Evolutionary conservation across 768 basidiomycete species (phyloP).

Genomic region (Tylopilus sp.): DNA sequence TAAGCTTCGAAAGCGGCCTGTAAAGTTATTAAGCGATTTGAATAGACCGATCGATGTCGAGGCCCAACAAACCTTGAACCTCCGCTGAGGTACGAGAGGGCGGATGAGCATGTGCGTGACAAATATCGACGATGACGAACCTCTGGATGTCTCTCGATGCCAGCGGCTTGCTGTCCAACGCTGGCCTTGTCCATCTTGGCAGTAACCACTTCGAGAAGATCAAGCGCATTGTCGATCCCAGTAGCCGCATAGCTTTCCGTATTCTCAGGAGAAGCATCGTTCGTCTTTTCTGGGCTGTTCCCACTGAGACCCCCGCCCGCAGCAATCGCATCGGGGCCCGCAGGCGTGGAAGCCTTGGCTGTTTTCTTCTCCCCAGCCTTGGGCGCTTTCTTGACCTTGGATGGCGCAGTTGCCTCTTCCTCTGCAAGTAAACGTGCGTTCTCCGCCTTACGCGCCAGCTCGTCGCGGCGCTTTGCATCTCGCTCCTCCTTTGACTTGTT

Average conservation of each 20-base stretch:
- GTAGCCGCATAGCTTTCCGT: slow-evolving; percentile 76
- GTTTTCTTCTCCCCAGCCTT: slow-evolving; percentile 62
- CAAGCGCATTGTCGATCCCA: slow-evolving; percentile 87
- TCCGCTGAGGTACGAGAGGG: slow-evolving; percentile 49
- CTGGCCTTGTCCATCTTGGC: slow-evolving; percentile 94
- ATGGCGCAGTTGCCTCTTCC: slow-evolving; percentile 64
- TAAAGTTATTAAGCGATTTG: slow-evolving; percentile 2
- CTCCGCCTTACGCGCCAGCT: slow-evolving; percentile 84
- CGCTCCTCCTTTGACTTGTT: slow-evolving; percentile 69
- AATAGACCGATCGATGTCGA: background rate
- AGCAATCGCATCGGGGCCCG: slow-evolving; percentile 82
- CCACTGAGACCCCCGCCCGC: slow-evolving; percentile 59
- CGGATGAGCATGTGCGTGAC: slow-evolving; percentile 10
- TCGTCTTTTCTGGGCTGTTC: slow-evolving; percentile 21
- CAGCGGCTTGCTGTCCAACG: slow-evolving; percentile 81
- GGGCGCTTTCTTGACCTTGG: slow-evolving; percentile 61
- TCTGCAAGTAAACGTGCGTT: slow-evolving; percentile 82
- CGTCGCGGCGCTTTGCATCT: slow-evolving; percentile 78
- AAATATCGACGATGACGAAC: slow-evolving; percentile 40
- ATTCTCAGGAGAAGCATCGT: slow-evolving; percentile 35
- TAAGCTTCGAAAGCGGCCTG: slow-evolving; percentile 91
- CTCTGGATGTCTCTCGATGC: slow-evolving; percentile 90
- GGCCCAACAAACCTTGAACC: slow-evolving; percentile 66
- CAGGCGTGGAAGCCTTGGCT: slow-evolving; percentile 52
- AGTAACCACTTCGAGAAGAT: slow-evolving; percentile 83